These are phyloP conservation scores for Pholiota microspora DNA, from an alignment of 768 basidiomycete species.

Conservation along the genomic window DNA sequence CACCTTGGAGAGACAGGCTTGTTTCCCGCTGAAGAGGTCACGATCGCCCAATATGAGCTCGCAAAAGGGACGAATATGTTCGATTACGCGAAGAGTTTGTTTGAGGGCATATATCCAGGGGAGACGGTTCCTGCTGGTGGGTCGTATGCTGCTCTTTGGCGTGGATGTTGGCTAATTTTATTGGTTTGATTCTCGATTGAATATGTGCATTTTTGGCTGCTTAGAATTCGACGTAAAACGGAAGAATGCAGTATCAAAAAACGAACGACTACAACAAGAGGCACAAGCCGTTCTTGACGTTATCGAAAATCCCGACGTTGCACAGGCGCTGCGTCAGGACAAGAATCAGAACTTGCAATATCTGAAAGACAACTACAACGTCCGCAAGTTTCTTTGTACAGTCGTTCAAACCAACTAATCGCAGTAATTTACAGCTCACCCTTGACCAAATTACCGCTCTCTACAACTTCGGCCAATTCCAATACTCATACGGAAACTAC, in stretches of 20 bases:
- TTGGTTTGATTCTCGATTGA: not conserved
- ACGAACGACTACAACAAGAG: conserved; percentile 83
- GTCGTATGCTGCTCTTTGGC: conserved; percentile 12
- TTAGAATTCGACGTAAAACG: conserved; percentile 85
- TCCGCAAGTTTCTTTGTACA: conserved; percentile 34
- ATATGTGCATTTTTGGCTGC: not conserved
- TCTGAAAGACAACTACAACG: conserved; percentile 89
- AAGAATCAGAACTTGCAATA: conserved; percentile 96
- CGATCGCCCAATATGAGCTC: conserved; percentile 93
- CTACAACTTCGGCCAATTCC: conserved; percentile 98
- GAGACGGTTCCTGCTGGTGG: conserved; percentile 67
- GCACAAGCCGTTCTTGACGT: conserved; percentile 93
- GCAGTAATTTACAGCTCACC: conserved; percentile 61
- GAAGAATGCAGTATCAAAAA: conserved; percentile 77
- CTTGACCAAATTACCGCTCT: conserved; percentile 93
- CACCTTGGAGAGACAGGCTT: conserved; percentile 77
- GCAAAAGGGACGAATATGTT: conserved; percentile 98
- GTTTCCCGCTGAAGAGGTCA: conserved; percentile 79
- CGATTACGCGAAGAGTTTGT: conserved; percentile 84
- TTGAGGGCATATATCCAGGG: conserved; percentile 74
- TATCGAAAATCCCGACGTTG: conserved; percentile 96
- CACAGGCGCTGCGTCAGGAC: conserved; percentile 90
- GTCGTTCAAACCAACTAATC: not conserved
- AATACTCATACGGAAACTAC: conserved; percentile 98
- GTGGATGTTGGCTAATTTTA: not conserved